Base-by-base conservation (phyloP, 768 basidiomycete genomes). In the Suillus decipiens region DNA sequence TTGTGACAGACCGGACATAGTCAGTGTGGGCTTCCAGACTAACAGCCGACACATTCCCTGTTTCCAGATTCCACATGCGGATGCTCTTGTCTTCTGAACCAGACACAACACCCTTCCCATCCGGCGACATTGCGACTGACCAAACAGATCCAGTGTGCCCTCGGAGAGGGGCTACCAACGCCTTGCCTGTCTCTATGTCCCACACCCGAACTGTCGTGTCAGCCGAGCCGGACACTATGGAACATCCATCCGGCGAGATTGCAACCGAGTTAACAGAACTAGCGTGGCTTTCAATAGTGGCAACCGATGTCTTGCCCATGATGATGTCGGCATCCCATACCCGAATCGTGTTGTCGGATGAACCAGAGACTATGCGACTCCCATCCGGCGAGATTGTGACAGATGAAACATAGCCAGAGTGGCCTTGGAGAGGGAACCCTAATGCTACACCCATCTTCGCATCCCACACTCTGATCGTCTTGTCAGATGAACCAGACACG, bases 401-500 rank as follows among this genome's bases (percentile, higher is more conserved):
- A 43, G 42, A 43, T 19, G 1, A 9, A 3, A 43, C 42, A 10
- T 10, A 1, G 19, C 10, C 0, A 43, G 42, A 3, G 19, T 43
- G 19, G 9, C 42, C 42, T n/a, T 43, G 42, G 3, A 43, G 42
- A 43, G 3, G 3, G 10, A 36, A 1, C 5, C 42, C 17, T 4
- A 3, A 10, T n/a, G 42, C 42, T 1, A 19, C 9, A 3, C 42
- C 42, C 19, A 19, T 43, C 10, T n/a, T 9, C 3, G 3, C 19
- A 43, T 43, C 10, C 42, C 42, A 43, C 42, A 43, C 12, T 24
- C 14, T 10, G 10, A 61, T 39, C 10, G 9, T 3, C 22, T 19
- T 22, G 8, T 67, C 66, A 1, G 0, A 15, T n/a, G 65, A 63
- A 51, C 55, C 61, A 24, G 65, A 66, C 24, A 63, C 61, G 17